Conservation (phyloP, 805 yeast genomes). For the Saccharomycopsis lassenensis region DNA sequence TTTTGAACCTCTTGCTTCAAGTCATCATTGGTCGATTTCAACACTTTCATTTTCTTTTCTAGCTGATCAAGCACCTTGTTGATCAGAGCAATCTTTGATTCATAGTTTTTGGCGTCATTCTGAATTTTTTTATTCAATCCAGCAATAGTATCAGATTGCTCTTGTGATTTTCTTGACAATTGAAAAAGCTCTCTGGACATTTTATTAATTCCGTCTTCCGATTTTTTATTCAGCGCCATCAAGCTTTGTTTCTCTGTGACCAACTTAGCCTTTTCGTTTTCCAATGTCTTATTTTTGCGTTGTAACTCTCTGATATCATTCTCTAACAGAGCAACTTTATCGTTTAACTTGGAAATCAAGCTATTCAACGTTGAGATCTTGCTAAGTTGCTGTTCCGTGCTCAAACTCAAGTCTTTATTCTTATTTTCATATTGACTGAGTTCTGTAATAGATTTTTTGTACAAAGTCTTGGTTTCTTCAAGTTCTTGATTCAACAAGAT, state of each 20-base stretch:
- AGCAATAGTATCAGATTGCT: constrained; percentile 33
- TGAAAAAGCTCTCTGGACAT: constrained; percentile 77
- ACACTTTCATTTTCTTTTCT: constrained; percentile 19
- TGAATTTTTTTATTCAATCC: constrained; percentile 32
- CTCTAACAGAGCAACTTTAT: constrained; percentile 11
- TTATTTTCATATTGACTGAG: constrained; percentile 12
- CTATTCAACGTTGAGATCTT: constrained; percentile 9
- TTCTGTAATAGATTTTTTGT: constrained; percentile 13
- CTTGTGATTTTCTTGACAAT: constrained; percentile 48
- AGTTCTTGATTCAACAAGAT: constrained; percentile 17
- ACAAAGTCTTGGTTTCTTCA: constrained; percentile 10
- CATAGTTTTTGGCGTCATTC: constrained; percentile 25
- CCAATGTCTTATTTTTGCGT: constrained; percentile 12
- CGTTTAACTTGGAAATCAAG: constrained; percentile 15
- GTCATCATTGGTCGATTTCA: constrained; percentile 17
- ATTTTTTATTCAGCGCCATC: constrained; percentile 38
- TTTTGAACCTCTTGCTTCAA: constrained; percentile 19
- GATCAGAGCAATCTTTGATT: constrained; percentile 24
- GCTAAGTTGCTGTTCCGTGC: constrained; percentile 1
- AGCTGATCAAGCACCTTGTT: constrained; percentile 19
- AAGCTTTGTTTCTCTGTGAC: constrained; percentile 22
- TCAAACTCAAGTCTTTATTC: constrained; percentile 3
- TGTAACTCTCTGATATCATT: constrained; percentile 13
- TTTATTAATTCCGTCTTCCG: constrained; percentile 82
- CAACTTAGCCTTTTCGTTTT: constrained; percentile 20